Evolutionary conservation across 2,329 filamentous ascomycete genomes (phyloP), one percentile per base, ranked within the genome.

Genomic region (Hortaea werneckii): DNA sequence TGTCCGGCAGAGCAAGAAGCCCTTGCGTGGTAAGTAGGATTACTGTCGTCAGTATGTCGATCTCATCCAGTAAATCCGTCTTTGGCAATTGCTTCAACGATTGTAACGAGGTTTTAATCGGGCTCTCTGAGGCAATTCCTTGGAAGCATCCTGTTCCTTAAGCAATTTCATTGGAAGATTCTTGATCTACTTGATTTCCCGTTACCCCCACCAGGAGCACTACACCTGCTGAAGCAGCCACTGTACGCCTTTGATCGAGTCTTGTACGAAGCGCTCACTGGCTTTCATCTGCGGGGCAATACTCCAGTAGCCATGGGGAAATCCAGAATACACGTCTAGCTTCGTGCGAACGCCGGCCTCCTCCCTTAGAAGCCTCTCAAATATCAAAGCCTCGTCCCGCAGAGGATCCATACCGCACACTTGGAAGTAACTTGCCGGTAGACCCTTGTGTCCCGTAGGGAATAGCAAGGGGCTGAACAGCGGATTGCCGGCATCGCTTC

Each of bases 341-440:
- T 66, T 66, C 20, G 68, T 71, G 52, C 64, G 50, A 10, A 69
- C 58, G 0, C 66, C 64, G 35, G 65, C 57, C 27, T 68, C 60
- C 43, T 68, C 62, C 40, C 65, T 58, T 49, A 72, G 45, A 7
- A 65, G 40, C 12, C 67, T 53, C 49, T 73, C 70, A 38, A 73
- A 69, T 5, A 76, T 53, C 30, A 75, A 58, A 2, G 66, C 70
- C 50, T 76, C 73, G 40, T 76, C 73, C 12, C 73, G 60, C 41
- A 72, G 52, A 0, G 72, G 71, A 56, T 75, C 73, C 50, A 67
- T 56, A 0, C 72, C 73, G 29, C 67, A 70, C 12, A 75, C 65
- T 51, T 72, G 67, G 52, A 75, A 73, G 47, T 67, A 70, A 0
- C 68, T 66, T 29, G 66, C 67, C 0, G 71, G 70, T 4, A 69